Evolutionary conservation across 352 stramenopile species (phyloP), one percentile per base, ranked within the genome.

Genomic region (Pythium phragmitis): DNA sequence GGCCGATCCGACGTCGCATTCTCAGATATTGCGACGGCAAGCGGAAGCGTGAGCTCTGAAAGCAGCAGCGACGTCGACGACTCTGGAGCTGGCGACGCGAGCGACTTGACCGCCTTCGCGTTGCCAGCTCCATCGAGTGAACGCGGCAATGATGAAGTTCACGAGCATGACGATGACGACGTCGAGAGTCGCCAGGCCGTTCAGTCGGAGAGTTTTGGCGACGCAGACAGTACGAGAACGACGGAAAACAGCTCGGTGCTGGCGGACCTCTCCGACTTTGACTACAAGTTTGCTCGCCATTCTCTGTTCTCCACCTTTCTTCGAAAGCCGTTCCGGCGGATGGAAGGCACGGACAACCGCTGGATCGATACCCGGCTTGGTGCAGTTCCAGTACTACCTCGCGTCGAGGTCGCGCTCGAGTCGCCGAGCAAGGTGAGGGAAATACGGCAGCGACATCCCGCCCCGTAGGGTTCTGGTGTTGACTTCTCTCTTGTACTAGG

Each of bases 221-320:
- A 92, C 47, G 83, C 75, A 2, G 79, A 92, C 67, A 92, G 83
- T 60, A 77, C 73, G 1, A 68, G 77, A 26, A 89, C 81, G 5
- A 92, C 83, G 1, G 79, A 90, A 59, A 87, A 88, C 57, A 89
- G 81, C 68, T 92, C 83, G 0, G 73, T 90, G 5, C 55, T 88
- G 46, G 76, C 83, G 9, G 83, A 92, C 23, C 60, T 83, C 33
- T 75, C 70, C 1, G 83, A 92, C 33, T 60, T 68, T 4, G 78
- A 91, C 34, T 76, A 68, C 23, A 77, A 73, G 26, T 77, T 73
- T 23, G 50, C 68, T 28, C 72, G 81, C 9, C 81, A 87, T 41
- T 86, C 82, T 8, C 63, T 80, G 5, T 68, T 90, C 58, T 79
- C 79, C 21, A 74, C 76, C 17, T 92, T 92, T 47, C 65, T 89